Evolutionary conservation across 164 flowering plant species (phyloP).

Genomic region (Santalum album): DNA sequence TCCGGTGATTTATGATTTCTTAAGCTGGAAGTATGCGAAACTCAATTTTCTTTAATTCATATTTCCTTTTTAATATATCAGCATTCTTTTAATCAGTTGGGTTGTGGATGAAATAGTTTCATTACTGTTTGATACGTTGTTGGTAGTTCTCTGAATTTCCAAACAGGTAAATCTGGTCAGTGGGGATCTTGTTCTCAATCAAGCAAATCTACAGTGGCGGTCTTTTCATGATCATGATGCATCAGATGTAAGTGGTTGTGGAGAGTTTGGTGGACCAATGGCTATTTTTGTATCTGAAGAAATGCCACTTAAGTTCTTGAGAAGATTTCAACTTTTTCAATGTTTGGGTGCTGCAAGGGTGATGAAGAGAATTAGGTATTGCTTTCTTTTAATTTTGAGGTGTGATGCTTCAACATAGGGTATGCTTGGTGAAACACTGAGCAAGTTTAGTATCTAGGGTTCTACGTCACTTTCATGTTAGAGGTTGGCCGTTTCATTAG

Average conservation of each 20-base stretch:
- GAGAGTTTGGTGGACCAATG: conserved; percentile 1
- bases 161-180: conserved; percentile 1
- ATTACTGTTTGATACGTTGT: background rate
- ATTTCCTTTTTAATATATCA: too few relatives aligned
- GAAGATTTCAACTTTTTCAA: background rate
- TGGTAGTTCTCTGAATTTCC: background rate
- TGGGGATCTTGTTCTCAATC: conserved; percentile 4
- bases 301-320: conserved; percentile 1
- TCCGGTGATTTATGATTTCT: background rate
- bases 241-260: conserved; percentile 1
- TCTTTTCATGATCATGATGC: conserved; percentile 1
- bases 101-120: background rate
- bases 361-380: too few relatives aligned
- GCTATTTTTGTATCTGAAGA: conserved; percentile 6
- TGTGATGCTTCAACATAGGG: background rate
- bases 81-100: too few relatives aligned
- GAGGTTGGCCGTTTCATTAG: conserved; percentile 7
- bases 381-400: too few relatives aligned
- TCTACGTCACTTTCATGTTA: conserved; percentile 4
- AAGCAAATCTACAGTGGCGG: background rate
- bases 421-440: conserved; percentile 5
- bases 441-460: conserved; percentile 6
- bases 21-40: background rate
- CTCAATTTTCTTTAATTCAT: background rate
- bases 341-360: too few relatives aligned